phyloP scores from a whole-genome alignment of 192 early-diverging fungal species.

The Rhizophagus clarus region DNA sequence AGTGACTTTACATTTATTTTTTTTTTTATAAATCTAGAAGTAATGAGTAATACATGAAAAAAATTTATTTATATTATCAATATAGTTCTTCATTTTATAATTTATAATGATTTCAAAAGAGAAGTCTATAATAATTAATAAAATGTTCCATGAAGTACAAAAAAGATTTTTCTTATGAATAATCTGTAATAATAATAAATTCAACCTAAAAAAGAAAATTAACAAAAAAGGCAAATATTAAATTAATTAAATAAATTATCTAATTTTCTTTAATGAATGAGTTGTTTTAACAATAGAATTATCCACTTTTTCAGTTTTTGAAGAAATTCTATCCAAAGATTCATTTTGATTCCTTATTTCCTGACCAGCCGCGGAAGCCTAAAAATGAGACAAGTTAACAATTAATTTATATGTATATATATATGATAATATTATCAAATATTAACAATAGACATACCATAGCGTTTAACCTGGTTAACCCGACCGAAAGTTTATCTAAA shows the following conservation, averaged over 20 bases:
- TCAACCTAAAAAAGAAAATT: too few species aligned
- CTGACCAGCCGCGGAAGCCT: slow-evolving; percentile 24
- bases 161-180: too few species aligned
- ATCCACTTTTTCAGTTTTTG: background rate
- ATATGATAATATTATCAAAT: background rate
- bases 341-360: slow-evolving; percentile 19
- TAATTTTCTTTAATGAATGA: slow-evolving; percentile 25
- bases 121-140: too few species aligned
- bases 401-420: background rate
- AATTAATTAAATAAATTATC: background rate
- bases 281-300: slow-evolving; percentile 8
- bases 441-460: slow-evolving; percentile 9
- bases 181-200: too few species aligned
- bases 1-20: too few species aligned
- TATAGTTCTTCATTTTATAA: too few species aligned
- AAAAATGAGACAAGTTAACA: background rate
- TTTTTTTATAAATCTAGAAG: too few species aligned
- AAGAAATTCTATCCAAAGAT: slow-evolving; percentile 5
- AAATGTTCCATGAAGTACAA: too few species aligned
- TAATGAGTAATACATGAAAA: too few species aligned
- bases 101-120: too few species aligned
- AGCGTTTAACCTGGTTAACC: slow-evolving; percentile 17
- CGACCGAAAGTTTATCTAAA: slow-evolving; percentile 44
- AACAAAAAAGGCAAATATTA: too few species aligned
- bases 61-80: too few species aligned